Evolutionary conservation across 371 early-diverging fungal genomes (phyloP).

Genomic region (Phascolomyces articulosus): DNA sequence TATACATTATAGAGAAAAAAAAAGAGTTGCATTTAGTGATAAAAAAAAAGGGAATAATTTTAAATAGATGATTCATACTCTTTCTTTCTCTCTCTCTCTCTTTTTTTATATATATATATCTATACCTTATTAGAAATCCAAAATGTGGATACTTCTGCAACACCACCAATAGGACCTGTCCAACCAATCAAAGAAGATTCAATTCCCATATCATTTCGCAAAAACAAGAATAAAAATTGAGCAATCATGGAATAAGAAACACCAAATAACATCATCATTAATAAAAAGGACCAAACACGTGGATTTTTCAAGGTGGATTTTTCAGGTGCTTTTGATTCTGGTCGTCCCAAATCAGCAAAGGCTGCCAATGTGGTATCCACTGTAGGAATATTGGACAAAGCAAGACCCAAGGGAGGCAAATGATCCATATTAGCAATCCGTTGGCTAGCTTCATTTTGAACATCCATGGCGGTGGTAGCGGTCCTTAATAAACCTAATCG

Average conservation of each 20-base stretch:
- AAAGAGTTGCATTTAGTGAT: background rate
- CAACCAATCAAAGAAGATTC: slow-evolving; percentile 39
- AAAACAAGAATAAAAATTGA: slow-evolving; percentile 42
- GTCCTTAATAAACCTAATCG: slow-evolving; percentile 18
- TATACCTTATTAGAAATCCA: slow-evolving; percentile 42
- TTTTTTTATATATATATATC: background rate
- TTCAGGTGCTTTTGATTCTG: slow-evolving; percentile 23
- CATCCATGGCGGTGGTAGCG: slow-evolving; percentile 32
- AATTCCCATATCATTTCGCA: slow-evolving; percentile 35
- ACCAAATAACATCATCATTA: slow-evolving; percentile 40
- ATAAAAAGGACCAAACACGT: slow-evolving; percentile 36
- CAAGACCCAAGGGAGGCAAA: slow-evolving; percentile 46
- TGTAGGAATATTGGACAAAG: slow-evolving; percentile 45
- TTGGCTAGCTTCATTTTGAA: slow-evolving; percentile 31
- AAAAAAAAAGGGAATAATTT: background rate
- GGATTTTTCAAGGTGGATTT: slow-evolving; percentile 22
- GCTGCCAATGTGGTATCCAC: slow-evolving; percentile 47
- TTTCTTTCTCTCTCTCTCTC: no score
- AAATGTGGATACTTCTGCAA: slow-evolving; percentile 46
- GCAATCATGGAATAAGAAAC: slow-evolving; percentile 45
- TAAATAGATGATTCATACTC: no score
- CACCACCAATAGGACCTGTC: slow-evolving; percentile 49
- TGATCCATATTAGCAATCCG: slow-evolving; percentile 29
- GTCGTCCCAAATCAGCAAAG: slow-evolving; percentile 27
- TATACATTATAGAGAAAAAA: slow-evolving; percentile 10